Percentiles rank a stretch among this genome's conserved stretches.
phyloP scores from a whole-genome alignment of 768 basidiomycete species.

The Suillus luteus region DNA sequence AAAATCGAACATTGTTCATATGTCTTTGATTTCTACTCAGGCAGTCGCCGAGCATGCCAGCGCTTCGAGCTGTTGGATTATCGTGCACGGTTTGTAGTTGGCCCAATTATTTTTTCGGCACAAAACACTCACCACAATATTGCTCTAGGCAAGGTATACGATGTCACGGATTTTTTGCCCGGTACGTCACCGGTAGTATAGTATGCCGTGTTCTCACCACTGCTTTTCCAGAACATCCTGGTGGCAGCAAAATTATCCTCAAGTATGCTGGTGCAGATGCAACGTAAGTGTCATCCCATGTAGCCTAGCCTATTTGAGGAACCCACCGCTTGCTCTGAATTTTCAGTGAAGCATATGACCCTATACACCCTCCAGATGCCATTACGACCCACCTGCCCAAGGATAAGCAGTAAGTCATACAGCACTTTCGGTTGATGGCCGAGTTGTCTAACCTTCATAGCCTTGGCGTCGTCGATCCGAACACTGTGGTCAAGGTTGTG shows the following conservation, averaged over 20 bases:
- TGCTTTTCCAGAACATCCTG: slow-evolving; percentile 57
- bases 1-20: slow-evolving; percentile 1
- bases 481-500: slow-evolving; percentile 64
- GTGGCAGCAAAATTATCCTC: slow-evolving; percentile 82
- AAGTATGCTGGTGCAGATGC: slow-evolving; percentile 91
- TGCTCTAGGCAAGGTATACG: slow-evolving; percentile 67
- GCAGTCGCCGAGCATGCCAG: slow-evolving; percentile 54
- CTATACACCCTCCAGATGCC: slow-evolving; percentile 85
- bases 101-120: background rate
- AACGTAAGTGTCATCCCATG: slow-evolving; percentile 51
- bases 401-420: slow-evolving; percentile 73
- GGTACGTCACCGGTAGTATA: slow-evolving; percentile 40
- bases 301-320: background rate
- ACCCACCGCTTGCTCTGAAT: slow-evolving; percentile 11
- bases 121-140: slow-evolving; percentile 8
- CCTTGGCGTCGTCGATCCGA: slow-evolving; percentile 71
- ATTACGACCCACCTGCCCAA: slow-evolving; percentile 74
- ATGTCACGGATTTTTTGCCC: slow-evolving; percentile 77
- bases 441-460: slow-evolving; percentile 30
- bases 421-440: background rate
- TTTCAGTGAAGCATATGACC: slow-evolving; percentile 74
- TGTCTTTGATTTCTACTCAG: slow-evolving; percentile 21
- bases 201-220: background rate
- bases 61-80: slow-evolving; percentile 77
- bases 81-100: slow-evolving; percentile 66